These are phyloP conservation scores for Clavaria fumosa DNA, from an alignment of 768 basidiomycete species.

Conservation along the genomic window DNA sequence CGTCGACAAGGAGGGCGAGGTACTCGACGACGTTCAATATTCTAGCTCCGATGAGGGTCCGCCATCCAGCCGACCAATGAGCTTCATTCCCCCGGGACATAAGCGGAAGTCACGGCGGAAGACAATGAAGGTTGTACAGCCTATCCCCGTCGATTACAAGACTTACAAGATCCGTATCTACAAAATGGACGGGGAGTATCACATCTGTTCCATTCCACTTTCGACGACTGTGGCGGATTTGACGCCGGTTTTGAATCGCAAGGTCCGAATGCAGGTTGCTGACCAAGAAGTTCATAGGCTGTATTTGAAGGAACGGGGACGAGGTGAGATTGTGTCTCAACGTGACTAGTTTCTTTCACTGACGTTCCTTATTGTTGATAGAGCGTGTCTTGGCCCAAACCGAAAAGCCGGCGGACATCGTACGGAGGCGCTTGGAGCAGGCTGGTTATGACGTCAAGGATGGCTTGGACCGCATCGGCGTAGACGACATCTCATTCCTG, in stretches of 20 bases:
- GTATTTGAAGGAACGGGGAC: conserved; percentile 61
- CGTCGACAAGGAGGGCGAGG: conserved; percentile 35
- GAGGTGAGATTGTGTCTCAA: conserved; percentile 32
- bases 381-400: conserved; percentile 72
- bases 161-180: conserved; percentile 61
- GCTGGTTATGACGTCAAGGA: conserved; percentile 81
- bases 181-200: conserved; percentile 54
- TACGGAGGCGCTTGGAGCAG: conserved; percentile 69
- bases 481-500: conserved; percentile 70
- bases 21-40: conserved; percentile 23
- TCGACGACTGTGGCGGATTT: conserved; percentile 55
- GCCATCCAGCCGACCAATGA: conserved; percentile 6
- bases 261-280: conserved; percentile 32
- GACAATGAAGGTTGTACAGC: conserved; percentile 7
- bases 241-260: conserved; percentile 42
- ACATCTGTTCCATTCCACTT: conserved; percentile 49
- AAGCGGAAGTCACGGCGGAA: conserved; percentile 6
- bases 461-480: conserved; percentile 58
- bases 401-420: conserved; percentile 76
- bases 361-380: conserved; percentile 16
- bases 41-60: conserved; percentile 28
- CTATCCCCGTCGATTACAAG: conserved; percentile 3
- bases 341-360: conserved; percentile 1
- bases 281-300: conserved; percentile 47
- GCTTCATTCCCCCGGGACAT: neutral